Evolutionary conservation across 345 rosid genomes (phyloP).

Genomic region (Cardiospermum halicacabum): DNA sequence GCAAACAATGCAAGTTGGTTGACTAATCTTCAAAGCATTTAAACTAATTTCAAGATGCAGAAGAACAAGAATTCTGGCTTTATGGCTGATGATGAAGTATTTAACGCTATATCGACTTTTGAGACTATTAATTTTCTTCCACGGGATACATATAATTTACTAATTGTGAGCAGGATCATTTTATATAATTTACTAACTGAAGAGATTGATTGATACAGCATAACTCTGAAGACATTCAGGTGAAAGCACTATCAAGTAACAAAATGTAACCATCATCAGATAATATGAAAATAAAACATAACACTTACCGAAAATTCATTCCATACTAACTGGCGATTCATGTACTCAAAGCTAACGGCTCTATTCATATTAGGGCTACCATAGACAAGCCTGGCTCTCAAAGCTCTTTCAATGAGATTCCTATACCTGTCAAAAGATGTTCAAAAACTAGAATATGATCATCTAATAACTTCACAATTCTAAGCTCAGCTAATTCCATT

Average conservation of each 20-base stretch:
- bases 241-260: neutral
- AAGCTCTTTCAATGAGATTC: conserved; percentile 83
- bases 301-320: conserved; percentile 89
- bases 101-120: neutral
- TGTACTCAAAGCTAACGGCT: conserved; percentile 97
- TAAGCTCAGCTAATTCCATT: neutral
- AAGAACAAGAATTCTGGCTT: neutral
- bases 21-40: neutral
- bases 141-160: neutral
- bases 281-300: conserved; percentile 11
- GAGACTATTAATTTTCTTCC: neutral
- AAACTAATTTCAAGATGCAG: neutral
- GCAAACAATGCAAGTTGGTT: neutral
- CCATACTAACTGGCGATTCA: conserved; percentile 98
- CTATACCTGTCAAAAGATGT: no score
- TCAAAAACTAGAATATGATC: no score
- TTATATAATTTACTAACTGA: no score
- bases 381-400: conserved; percentile 91
- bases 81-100: neutral
- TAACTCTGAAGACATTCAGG: no score
- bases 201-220: neutral
- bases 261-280: neutral
- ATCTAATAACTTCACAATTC: neutral
- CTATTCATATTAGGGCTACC: conserved; percentile 90
- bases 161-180: no score